Evolutionary conservation across 2,329 filamentous ascomycete genomes (phyloP), one percentile per base, ranked within the genome.

Genomic region (Lasiodiplodia theobromae): DNA sequence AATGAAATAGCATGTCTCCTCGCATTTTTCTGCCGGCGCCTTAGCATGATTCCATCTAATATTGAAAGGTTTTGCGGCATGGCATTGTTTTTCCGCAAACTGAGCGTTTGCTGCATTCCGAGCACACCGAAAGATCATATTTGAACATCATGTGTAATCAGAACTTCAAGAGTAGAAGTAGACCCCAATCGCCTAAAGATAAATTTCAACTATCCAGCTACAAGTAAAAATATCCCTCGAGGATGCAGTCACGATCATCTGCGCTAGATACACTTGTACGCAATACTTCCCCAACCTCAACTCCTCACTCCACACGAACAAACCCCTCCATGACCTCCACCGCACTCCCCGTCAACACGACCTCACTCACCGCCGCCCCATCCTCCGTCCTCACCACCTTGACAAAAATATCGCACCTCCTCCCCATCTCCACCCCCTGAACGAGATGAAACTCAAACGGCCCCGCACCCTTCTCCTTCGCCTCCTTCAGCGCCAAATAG

Each of bases 351-450:
- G 77, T 79, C 62, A 86, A 76, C 69, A 78, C 77, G 12, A 85
- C 72, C 47, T 74, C 77, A 67, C 80, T 76, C 21, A 85, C 77
- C 34, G 76, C 72, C 23, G 73, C 71, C 3, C 52, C 63, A 58
- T 77, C 72, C 64, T 77, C 75, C 74, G 77, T 77, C 62, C 86
- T 80, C 49, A 80, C 78, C 31, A 86, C 79, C 47, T 78, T 78
- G 21, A 86, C 79, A 49, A 79, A 78, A 71, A 86, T 83, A 28
- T 84, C 81, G 72, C 84, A 85, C 72, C 74, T 75, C 71, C 84
- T 78, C 34, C 82, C 84, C 81, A 86, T 85, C 76, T 86, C 85
- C 16, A 84, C 80, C 10, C 84, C 84, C 74, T 87, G 84, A 31
- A 64, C 60, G 31, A 64, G 21, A 52, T 64, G 60, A n/a, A 64